These are phyloP conservation scores for Lagenidium giganteum DNA, from an alignment of 352 stramenopile genomes.

Conservation along the genomic window DNA sequence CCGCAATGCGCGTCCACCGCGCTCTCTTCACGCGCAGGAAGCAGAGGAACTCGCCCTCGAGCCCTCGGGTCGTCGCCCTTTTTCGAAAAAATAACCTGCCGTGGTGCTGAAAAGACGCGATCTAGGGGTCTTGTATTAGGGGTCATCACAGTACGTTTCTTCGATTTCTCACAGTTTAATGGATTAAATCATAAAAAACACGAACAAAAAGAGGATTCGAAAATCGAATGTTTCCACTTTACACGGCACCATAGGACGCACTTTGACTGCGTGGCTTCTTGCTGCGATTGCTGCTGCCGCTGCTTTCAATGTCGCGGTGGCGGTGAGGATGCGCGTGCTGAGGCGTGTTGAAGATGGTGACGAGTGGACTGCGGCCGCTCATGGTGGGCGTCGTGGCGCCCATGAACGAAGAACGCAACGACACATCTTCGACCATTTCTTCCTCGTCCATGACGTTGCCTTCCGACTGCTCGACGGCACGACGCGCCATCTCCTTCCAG, in stretches of 20 bases:
- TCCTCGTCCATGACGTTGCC: conserved; percentile 37
- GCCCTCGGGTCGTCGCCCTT: too few species aligned
- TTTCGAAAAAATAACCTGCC: too few species aligned
- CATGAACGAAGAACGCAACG: conserved; percentile 50
- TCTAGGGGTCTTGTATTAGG: background rate
- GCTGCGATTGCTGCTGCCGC: background rate
- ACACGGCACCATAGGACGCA: conserved; percentile 12
- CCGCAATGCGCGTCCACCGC: too few species aligned
- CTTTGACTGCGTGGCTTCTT: conserved; percentile 5
- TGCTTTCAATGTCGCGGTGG: conserved; percentile 14
- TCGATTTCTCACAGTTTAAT: conserved; percentile 3
- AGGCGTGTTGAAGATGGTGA: conserved; percentile 54
- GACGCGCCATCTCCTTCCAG: conserved; percentile 61
- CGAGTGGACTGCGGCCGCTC: conserved; percentile 43
- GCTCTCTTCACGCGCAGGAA: too few species aligned
- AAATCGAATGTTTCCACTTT: conserved; percentile 4
- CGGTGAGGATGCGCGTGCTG: conserved; percentile 37
- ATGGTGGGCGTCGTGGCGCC: conserved; percentile 56
- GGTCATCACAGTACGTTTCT: too few species aligned
- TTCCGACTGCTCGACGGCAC: conserved; percentile 61
- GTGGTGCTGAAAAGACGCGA: conserved; percentile 5
- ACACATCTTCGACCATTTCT: conserved; percentile 62
- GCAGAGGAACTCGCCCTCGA: too few species aligned
- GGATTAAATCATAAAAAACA: conserved; percentile 1
- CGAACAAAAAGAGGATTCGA: background rate